Percentiles rank a stretch among this genome's conserved stretches.
These are phyloP conservation scores for Neurospora discreta DNA, from an alignment of 495 filamentous ascomycete species.

Conservation along the genomic window DNA sequence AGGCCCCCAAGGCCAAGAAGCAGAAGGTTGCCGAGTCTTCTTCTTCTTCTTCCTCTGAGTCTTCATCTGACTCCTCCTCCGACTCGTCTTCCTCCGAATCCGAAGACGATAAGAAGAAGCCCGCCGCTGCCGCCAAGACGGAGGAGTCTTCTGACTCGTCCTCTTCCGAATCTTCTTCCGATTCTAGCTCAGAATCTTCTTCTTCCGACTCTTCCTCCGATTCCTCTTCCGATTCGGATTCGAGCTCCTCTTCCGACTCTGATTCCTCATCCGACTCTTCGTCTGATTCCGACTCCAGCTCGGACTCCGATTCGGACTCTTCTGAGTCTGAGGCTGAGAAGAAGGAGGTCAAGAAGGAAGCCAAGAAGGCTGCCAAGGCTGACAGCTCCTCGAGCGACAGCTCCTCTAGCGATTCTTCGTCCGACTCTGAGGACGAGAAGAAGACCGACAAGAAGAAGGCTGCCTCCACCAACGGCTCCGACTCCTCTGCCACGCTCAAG, in stretches of 20 bases:
- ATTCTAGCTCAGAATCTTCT: slow-evolving; percentile 22
- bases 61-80: slow-evolving; percentile 7
- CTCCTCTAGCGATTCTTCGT: slow-evolving; percentile 3
- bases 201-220: slow-evolving; percentile 32
- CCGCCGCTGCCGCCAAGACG: slow-evolving; percentile 16
- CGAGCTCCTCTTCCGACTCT: slow-evolving; percentile 25
- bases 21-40: slow-evolving; percentile 18
- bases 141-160: slow-evolving; percentile 17
- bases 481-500: slow-evolving; percentile 33
- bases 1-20: slow-evolving; percentile 19
- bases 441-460: slow-evolving; percentile 14
- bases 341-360: not conserved
- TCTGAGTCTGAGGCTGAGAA: slow-evolving; percentile 24
- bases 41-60: slow-evolving; percentile 27
- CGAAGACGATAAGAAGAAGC: slow-evolving; percentile 21
- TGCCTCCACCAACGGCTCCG: slow-evolving; percentile 15
- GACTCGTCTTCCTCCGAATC: slow-evolving; percentile 35
- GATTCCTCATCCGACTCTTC: slow-evolving; percentile 20
- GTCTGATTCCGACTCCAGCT: slow-evolving; percentile 37
- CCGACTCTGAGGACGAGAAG: slow-evolving; percentile 28
- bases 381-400: slow-evolving; percentile 20
- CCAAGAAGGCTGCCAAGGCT: slow-evolving; percentile 13
- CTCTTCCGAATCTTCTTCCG: slow-evolving; percentile 27
- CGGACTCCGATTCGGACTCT: slow-evolving; percentile 18
- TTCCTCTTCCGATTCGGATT: slow-evolving; percentile 21